Base-by-base conservation (phyloP, 2,329 filamentous ascomycete genomes). In the Metarhizium rileyi region DNA sequence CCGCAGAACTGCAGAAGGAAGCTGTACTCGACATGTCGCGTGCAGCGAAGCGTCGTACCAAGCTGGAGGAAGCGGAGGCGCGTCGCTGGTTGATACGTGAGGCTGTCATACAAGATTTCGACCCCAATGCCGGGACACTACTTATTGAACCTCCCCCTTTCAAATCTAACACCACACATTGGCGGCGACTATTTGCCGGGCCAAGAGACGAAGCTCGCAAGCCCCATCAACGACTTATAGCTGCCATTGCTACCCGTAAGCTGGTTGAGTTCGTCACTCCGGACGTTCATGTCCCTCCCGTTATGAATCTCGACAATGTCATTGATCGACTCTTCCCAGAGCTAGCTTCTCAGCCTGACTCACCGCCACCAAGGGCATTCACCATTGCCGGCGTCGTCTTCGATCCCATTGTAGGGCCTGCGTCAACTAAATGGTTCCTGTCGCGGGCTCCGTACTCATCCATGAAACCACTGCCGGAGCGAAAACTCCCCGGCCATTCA, bases 1-100 rank as follows among this genome's bases (percentile, higher is more conserved):
- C 93, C 0, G 64, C 63, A 9, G 88, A 90, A 0, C 68, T 97
- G 2, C 79, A 79, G 53, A 81, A 82, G 49, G 69, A 76, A 0
- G 72, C 80, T 0, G 73, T 96, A 5, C 66, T 91, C 2, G 66
- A 69, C 0, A 67, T 94, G 46, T 73, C 84, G 1, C 61, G 70
- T 16, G 73, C 73, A 28, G 76, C 78, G 27, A 70, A 74, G 43
- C 57, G 57, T 12, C 73, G 70, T 6, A 66, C 70, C 0, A 57
- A 65, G 3, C 56, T 63, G 2, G 69, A 78, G 46, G 77, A 78
- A 33, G 66, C 69, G 2, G 69, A 78, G 50, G 83, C 81, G 0
- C 67, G 78, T 20, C 60, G 70, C 7, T 66, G 86, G 6, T 70
- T 89, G n/a, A 49, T 66, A 16, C 63, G 66, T 30, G 70, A 72